Conservation (phyloP, 129 eudicot genomes). For the Oenanthe sinensis region DNA sequence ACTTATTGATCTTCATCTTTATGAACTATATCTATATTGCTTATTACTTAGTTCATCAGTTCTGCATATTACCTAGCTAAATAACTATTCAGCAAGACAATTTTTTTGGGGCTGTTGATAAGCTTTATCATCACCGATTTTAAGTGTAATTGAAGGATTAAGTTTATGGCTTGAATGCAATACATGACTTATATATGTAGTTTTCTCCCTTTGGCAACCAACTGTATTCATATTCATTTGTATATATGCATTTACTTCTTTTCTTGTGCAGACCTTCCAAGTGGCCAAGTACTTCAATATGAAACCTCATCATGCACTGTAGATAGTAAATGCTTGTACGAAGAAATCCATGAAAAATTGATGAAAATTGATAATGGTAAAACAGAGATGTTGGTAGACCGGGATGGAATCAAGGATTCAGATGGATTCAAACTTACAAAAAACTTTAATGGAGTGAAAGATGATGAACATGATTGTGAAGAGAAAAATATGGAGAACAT, state of each 20-base stretch:
- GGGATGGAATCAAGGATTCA: slow-evolving; percentile 26
- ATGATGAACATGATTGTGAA: slow-evolving; percentile 28
- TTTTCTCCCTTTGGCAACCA: neutral
- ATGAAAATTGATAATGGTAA: slow-evolving; percentile 31
- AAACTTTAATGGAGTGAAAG: slow-evolving; percentile 48
- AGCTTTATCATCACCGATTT: neutral
- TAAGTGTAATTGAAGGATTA: neutral
- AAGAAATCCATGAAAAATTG: slow-evolving; percentile 35
- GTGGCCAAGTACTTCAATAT: slow-evolving; percentile 42
- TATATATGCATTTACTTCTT: neutral
- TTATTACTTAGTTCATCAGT: neutral
- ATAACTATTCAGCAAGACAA: neutral
- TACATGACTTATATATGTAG: neutral
- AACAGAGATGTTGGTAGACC: slow-evolving; percentile 12
- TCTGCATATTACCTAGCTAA: neutral
- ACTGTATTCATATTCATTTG: neutral
- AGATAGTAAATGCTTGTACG: slow-evolving; percentile 24
- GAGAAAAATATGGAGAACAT: slow-evolving; percentile 37
- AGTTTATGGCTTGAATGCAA: neutral
- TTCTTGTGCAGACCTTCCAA: slow-evolving; percentile 34
- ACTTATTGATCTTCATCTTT: neutral
- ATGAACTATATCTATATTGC: neutral
- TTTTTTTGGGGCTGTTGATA: neutral
- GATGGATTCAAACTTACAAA: slow-evolving; percentile 11
- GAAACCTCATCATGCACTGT: slow-evolving; percentile 33